phyloP scores from a whole-genome alignment of 2,329 filamentous ascomycete genomes.

The Nectriaceae sp. region DNA sequence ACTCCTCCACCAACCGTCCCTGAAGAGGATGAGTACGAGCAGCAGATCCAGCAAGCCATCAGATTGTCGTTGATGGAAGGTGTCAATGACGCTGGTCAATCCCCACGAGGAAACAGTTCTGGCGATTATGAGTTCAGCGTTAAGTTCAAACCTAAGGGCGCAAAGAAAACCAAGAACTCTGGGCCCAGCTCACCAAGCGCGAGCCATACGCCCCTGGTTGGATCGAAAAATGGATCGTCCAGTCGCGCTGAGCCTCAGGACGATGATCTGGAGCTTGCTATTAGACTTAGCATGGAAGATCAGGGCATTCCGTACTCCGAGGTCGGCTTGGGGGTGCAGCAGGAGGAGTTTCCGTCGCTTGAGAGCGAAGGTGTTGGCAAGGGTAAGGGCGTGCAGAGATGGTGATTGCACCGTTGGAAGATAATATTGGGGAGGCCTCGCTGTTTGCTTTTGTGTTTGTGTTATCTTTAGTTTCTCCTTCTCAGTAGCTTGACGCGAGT shows the following conservation, averaged over 20 bases:
- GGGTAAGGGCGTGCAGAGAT: conserved; percentile 38
- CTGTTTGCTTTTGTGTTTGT: conserved; percentile 4
- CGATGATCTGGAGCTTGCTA: conserved; percentile 61
- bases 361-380: conserved; percentile 45
- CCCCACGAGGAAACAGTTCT: conserved; percentile 46
- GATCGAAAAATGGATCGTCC: conserved; percentile 22
- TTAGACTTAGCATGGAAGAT: conserved; percentile 62
- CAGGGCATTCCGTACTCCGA: conserved; percentile 35
- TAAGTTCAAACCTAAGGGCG: conserved; percentile 43
- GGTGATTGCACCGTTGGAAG: conserved; percentile 25
- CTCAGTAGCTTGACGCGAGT: neutral
- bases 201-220: conserved; percentile 37
- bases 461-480: neutral
- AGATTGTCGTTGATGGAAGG: conserved; percentile 61
- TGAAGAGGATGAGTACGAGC: conserved; percentile 56
- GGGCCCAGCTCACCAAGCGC: conserved; percentile 36
- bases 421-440: too few species aligned
- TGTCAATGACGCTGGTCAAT: conserved; percentile 48
- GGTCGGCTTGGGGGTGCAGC: conserved; percentile 13
- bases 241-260: conserved; percentile 37
- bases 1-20: conserved; percentile 26
- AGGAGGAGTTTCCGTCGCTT: conserved; percentile 44
- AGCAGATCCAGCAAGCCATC: conserved; percentile 63
- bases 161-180: conserved; percentile 43
- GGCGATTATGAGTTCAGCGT: conserved; percentile 55